Base-by-base conservation (phyloP, 1,139 yeast genomes). In the Saccharomyces hybrid region DNA sequence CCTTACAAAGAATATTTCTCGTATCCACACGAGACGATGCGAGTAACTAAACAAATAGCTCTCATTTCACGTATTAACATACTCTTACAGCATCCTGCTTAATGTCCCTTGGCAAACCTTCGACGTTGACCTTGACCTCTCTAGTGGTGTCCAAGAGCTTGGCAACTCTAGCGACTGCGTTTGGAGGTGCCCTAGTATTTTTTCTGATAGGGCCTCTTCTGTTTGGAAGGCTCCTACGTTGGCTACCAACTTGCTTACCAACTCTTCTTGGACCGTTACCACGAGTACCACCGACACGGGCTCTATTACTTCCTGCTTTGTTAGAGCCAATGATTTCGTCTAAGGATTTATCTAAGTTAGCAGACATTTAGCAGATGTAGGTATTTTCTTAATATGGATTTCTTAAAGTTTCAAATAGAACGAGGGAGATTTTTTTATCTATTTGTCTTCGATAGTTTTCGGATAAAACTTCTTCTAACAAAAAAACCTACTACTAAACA, bases 301-400 rank as follows among this genome's bases (percentile, higher is more conserved):
- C 66, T 64, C 73, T 73, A 65, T 73, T 48, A 16, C 41, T 74
- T 67, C 79, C 81, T 72, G 74, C 77, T 58, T 59, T 64, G 55
- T 58, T 56, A 61, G 88, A 75, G 59, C 95, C 80, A 71, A 93
- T 88, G 71, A 93, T 93, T 68, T 91, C 98, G 77, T 93, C 99
- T 70, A 93, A 83, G 54, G 98, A 89, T 77, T 88, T 86, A 77
- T 93, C 97, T 75, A 93, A 81, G 68, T 86, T 79, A 63, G 84
- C 75, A 63, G 86, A 80, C 86, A 82, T 81, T 57, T 38, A 69
- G 56, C 48, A 51, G 26, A 14, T 47, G 20, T 38, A 14, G 31
- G 47, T 32, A 28, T 51, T 41, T 50, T 30, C 27, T 48, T 34
- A 30, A 25, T 26, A 26, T 42, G n/a, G 41, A 28, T 51, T 51